Conservation (phyloP, 768 basidiomycete species). For the Leccinum longicurvipes region DNA sequence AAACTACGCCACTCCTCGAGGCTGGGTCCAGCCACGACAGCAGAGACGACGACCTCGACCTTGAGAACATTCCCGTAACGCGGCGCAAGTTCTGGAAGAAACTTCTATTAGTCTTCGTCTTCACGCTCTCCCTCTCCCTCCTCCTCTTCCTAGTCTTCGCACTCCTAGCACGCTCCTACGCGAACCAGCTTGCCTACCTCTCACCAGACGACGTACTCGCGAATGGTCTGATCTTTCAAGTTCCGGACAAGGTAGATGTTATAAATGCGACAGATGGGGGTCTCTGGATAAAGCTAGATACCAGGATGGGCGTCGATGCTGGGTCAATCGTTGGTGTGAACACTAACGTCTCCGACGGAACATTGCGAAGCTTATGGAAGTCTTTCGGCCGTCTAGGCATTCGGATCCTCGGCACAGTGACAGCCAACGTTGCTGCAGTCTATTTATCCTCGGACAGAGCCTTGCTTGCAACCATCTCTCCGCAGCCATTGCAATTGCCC, state of each 20-base stretch:
- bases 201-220: conserved; percentile 59
- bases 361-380: conserved; percentile 56
- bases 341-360: conserved; percentile 39
- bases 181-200: conserved; percentile 48
- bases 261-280: conserved; percentile 61
- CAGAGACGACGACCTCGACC: conserved; percentile 19
- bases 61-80: conserved; percentile 18
- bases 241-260: conserved; percentile 61
- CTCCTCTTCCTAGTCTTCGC: conserved; percentile 41
- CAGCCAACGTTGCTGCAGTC: conserved; percentile 53
- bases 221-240: conserved; percentile 51
- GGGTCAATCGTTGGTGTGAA: conserved; percentile 58
- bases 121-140: conserved; percentile 50
- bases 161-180: conserved; percentile 65
- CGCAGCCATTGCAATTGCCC: conserved; percentile 52
- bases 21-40: conserved; percentile 19
- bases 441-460: conserved; percentile 41
- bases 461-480: conserved; percentile 45
- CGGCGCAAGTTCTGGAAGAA: conserved; percentile 32
- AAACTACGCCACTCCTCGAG: conserved; percentile 31
- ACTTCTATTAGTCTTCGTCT: conserved; percentile 50
- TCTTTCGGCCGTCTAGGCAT: conserved; percentile 68
- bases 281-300: conserved; percentile 57
- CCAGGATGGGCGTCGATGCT: conserved; percentile 64
- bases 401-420: conserved; percentile 49